Base-by-base conservation (phyloP, 768 basidiomycete genomes). In the Boletus barrowsii region DNA sequence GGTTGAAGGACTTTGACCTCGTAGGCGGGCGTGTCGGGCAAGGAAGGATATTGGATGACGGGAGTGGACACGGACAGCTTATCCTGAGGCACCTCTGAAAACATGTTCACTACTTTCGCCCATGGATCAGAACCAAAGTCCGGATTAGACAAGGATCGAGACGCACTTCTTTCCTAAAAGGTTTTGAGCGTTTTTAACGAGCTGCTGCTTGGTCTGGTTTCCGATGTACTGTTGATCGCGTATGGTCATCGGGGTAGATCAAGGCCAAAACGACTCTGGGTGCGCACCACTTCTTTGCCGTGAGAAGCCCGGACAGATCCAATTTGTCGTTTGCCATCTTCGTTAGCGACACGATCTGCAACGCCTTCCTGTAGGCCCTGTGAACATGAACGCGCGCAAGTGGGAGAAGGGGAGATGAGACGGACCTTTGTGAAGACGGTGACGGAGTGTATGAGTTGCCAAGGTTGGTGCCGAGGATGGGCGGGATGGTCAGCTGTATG, bases 241-340 rank as follows among this genome's bases (percentile, higher is more conserved):
- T 11, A 44, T 36, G 50, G 57, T 50, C 47, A 46, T 59, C 14
- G 48, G 42, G 33, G 13, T 1, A n/a, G 43, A 55, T 47, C 26
- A 20, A 36, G 18, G 18, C 14, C 26, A 26, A 57, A 26, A 32
- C 24, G 45, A n/a, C 5, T 7, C 3, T 29, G 14, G 10, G 2
- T n/a, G 78, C 88, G 62, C 66, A 93, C 94, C 68, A 88, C 84
- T 71, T 98, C 90, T 71, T 96, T 91, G 26, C 93, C 93, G 39
- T 84, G 83, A 70, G 95, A 98, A 0, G 94, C 83, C 51, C 98
- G 77, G 26, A 93, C 93, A 68, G 90, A 93, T 0, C 93, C 93
- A 64, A 99, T 98, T 75, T 99, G 96, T 32, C 97, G 87, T 68
- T 98, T 97, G 30, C 97, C 96, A 68, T 98, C 96, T 68, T 98